Base-by-base conservation (phyloP, 768 basidiomycete genomes). In the Xerocomellus amylosporus region DNA sequence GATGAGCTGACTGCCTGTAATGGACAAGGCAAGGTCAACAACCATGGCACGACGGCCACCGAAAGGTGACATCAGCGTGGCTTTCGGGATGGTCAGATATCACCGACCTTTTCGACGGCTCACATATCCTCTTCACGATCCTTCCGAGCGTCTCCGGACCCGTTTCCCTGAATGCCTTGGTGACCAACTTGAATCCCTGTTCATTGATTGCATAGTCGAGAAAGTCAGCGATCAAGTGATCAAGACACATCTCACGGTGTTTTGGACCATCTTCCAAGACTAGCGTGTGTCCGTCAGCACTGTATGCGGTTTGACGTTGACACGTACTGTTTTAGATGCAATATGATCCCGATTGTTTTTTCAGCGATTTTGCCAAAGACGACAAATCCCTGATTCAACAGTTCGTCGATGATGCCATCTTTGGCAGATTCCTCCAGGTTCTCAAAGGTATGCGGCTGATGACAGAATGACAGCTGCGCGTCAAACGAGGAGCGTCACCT, bases 331-430 rank as follows among this genome's bases (percentile, higher is more conserved):
- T 90, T 60, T 91, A 88, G 26, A 92, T 78, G 67, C 90, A 92
- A 61, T 91, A 93, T 1, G 88, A 87, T 12, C 91, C 91, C 90
- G 90, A 93, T 65, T 93, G 90, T 56, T 84, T 93, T 74, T 89
- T 91, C n/a, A 19, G 86, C 77, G 17, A 93, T 88, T 59, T 91
- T 87, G 20, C 80, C 77, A 58, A 92, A 92, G 24, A 87, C 77
- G 1, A 66, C 68, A 2, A 79, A 68, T 15, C 89, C 89, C 52
- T 88, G 84, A 55, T 87, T 85, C 52, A 92, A 79, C n/a, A 92
- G 67, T 62, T 92, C 90, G 51, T 90, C 86, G 8, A 92, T 85
- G 53, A 92, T 92, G 0, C 87, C 88, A 52, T 90, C 88, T 68
- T 92, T 91, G 7, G 88, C 89, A 33, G 82, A 83, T 37, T 88